Conservation (phyloP, 2,329 filamentous ascomycete genomes). For the Neonectria magnoliae region DNA sequence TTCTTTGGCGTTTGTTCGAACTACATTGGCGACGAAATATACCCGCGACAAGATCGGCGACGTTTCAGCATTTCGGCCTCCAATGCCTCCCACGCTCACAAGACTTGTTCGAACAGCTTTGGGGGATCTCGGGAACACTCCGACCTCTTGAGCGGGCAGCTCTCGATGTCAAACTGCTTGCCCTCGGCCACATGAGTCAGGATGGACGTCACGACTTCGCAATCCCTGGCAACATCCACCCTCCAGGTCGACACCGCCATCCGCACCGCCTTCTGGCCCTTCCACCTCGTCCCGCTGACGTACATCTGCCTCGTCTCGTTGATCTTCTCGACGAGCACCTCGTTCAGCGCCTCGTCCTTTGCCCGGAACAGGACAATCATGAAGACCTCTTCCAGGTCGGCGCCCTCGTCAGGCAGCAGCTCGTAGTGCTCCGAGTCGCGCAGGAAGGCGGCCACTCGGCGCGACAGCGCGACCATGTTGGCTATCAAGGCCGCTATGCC, state of each 20-base stretch:
- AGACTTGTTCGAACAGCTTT: neutral
- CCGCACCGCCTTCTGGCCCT: constrained; percentile 77
- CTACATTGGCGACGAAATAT: constrained; percentile 6
- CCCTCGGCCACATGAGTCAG: constrained; percentile 61
- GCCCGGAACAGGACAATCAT: constrained; percentile 81
- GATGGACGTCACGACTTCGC: constrained; percentile 71
- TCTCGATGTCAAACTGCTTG: constrained; percentile 41
- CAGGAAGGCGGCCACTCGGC: constrained; percentile 73
- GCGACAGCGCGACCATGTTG: constrained; percentile 76
- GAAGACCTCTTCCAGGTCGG: constrained; percentile 63
- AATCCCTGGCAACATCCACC: constrained; percentile 74
- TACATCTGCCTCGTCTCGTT: constrained; percentile 81
- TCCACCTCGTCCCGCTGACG: constrained; percentile 84
- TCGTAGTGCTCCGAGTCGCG: constrained; percentile 70
- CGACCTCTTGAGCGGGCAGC: neutral
- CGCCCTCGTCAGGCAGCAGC: constrained; percentile 65
- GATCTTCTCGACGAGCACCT: constrained; percentile 73
- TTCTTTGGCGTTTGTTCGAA: constrained; percentile 17
- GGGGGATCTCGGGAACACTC: neutral
- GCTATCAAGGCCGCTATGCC: constrained; percentile 77
- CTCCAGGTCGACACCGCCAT: constrained; percentile 89
- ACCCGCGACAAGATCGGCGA: constrained; percentile 5
- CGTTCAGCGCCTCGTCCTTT: constrained; percentile 69
- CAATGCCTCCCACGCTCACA: neutral
- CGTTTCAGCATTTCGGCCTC: constrained; percentile 1